Percentiles rank a stretch among this genome's conserved stretches.
Evolutionary conservation across 345 rosid genomes (phyloP).

Genomic region (Gossypium stocksii): DNA sequence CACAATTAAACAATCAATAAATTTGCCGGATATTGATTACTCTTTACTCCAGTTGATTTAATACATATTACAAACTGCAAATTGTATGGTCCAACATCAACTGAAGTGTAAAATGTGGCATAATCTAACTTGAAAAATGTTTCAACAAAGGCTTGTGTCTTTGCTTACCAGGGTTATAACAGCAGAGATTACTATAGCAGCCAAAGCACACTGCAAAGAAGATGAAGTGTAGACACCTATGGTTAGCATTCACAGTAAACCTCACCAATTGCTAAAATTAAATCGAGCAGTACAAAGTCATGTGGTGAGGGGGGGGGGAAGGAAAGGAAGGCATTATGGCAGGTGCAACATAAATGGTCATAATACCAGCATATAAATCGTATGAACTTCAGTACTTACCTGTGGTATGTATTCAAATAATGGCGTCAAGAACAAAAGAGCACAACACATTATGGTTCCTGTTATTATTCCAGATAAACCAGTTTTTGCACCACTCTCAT

Average conservation of each 20-base stretch:
- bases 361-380: background rate
- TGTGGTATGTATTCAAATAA: constrained; percentile 83
- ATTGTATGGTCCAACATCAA: background rate
- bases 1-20: background rate
- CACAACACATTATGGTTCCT: constrained; percentile 77
- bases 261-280: background rate
- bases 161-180: constrained; percentile 86
- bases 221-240: constrained; percentile 8
- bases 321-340: background rate
- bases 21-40: background rate
- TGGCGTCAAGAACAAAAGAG: constrained; percentile 83
- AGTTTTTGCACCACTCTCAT: constrained; percentile 93
- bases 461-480: constrained; percentile 81
- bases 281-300: background rate
- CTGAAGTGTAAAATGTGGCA: background rate
- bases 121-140: background rate
- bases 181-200: constrained; percentile 93
- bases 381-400: constrained; percentile 41
- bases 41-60: background rate
- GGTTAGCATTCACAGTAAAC: constrained; percentile 25
- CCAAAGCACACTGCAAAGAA: constrained; percentile 80
- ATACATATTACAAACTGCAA: background rate
- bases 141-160: background rate
- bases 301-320: no score
- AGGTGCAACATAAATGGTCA: background rate